A percentile compares a stretch with the other conserved stretches of the same genome.
Conservation (phyloP, 805 yeast species). For the Schwanniomyces sp. region DNA sequence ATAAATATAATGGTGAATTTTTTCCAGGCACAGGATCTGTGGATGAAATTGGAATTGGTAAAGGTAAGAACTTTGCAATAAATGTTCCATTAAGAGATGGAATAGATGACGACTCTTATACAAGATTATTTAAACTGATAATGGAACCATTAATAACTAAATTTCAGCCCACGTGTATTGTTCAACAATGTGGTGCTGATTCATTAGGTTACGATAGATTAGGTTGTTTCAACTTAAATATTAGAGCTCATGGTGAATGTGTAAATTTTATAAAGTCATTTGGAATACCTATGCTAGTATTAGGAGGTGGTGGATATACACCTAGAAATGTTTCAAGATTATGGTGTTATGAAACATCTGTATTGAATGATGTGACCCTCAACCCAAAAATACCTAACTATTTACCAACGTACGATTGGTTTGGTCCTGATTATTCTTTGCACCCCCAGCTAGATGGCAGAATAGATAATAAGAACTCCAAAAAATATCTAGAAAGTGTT, state of each 20-base stretch:
- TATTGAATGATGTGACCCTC: constrained; percentile 60
- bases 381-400: constrained; percentile 55
- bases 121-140: constrained; percentile 72
- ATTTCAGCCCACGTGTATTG: constrained; percentile 91
- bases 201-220: constrained; percentile 89
- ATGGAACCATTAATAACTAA: constrained; percentile 88
- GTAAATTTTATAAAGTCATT: constrained; percentile 86
- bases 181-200: constrained; percentile 97
- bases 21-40: constrained; percentile 97
- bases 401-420: constrained; percentile 77
- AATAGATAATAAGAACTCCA: constrained; percentile 82
- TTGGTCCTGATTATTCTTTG: constrained; percentile 87
- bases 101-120: constrained; percentile 87
- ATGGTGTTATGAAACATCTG: constrained; percentile 94
- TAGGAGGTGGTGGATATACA: constrained; percentile 98
- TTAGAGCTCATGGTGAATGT: constrained; percentile 94
- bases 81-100: constrained; percentile 95
- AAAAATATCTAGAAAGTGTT: constrained; percentile 78
- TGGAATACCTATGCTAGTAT: constrained; percentile 84
- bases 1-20: constrained; percentile 89
- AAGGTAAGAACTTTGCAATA: constrained; percentile 83
- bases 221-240: constrained; percentile 91
- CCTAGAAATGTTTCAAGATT: constrained; percentile 92
- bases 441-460: constrained; percentile 67
- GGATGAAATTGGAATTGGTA: constrained; percentile 85